Percentiles rank a stretch among this genome's conserved stretches.
These are phyloP conservation scores for Apostasia ramifera DNA, from an alignment of 106 monocot genomes.

Conservation along the genomic window DNA sequence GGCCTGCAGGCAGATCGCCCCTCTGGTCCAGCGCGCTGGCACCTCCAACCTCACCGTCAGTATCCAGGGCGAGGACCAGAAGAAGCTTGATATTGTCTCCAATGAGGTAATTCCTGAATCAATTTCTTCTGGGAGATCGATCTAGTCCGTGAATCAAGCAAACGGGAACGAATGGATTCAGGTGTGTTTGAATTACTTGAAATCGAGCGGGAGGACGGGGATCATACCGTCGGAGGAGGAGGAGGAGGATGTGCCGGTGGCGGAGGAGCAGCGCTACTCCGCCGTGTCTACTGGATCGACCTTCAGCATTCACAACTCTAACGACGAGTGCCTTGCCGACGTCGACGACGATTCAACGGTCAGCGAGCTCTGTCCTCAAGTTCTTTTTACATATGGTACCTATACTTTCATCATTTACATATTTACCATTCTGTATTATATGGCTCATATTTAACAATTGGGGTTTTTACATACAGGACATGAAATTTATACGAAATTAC, in stretches of 20 bases:
- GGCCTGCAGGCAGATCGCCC: constrained; percentile 96
- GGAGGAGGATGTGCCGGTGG: constrained; percentile 79
- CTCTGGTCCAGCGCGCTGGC: constrained; percentile 77
- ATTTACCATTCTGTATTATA: no score
- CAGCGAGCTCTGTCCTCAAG: not conserved
- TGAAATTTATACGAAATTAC: no score
- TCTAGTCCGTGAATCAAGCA: no score
- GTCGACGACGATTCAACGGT: constrained; percentile 1
- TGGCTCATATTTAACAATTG: no score
- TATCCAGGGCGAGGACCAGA: constrained; percentile 65
- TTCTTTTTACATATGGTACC: no score
- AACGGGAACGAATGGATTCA: constrained; percentile 5
- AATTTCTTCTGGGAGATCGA: not conserved
- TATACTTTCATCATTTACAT: no score
- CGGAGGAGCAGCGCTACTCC: constrained; percentile 95
- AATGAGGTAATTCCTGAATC: constrained; percentile 32
- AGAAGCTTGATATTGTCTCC: constrained; percentile 75
- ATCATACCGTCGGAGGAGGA: constrained; percentile 87
- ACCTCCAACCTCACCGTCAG: constrained; percentile 87
- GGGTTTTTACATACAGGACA: no score
- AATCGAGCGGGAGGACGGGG: constrained; percentile 79
- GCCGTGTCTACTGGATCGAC: constrained; percentile 95
- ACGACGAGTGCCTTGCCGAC: constrained; percentile 18
- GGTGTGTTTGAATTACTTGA: constrained; percentile 84
- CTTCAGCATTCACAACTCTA: constrained; percentile 41